These are phyloP conservation scores for Oehlia diaphana DNA, from an alignment of 192 early-diverging fungal genomes.

Conservation along the genomic window DNA sequence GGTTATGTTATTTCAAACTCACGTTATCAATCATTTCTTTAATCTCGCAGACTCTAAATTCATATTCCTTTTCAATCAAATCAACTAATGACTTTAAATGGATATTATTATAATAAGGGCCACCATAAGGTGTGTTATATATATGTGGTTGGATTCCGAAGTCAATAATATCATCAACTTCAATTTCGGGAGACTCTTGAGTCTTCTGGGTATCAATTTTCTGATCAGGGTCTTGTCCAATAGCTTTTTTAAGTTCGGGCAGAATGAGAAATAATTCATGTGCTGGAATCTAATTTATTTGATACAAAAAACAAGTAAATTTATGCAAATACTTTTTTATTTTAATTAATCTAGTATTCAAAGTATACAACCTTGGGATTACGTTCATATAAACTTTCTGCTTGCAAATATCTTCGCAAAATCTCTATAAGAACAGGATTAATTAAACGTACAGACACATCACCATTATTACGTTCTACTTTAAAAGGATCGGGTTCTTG, in stretches of 20 bases:
- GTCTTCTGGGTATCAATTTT: background rate
- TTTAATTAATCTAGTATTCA: too few relatives aligned
- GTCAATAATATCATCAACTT: too few relatives aligned
- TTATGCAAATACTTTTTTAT: background rate
- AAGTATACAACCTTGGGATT: background rate
- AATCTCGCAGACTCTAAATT: background rate
- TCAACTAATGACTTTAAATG: background rate
- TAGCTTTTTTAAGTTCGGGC: background rate
- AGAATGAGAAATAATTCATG: background rate
- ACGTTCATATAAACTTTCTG: background rate
- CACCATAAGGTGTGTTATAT: too few relatives aligned
- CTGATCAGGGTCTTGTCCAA: background rate
- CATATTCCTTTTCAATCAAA: background rate
- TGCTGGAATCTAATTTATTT: background rate
- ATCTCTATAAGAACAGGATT: background rate
- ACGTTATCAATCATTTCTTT: background rate
- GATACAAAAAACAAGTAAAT: background rate
- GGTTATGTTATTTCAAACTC: background rate
- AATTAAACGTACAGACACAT: background rate
- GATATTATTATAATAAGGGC: too few relatives aligned
- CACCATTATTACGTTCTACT: background rate
- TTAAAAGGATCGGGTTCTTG: background rate
- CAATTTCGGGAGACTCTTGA: too few relatives aligned
- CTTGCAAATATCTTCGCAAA: background rate
- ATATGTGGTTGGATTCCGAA: too few relatives aligned